A percentile compares a stretch with the other conserved stretches of the same genome.
phyloP scores from a whole-genome alignment of 176 grass and related monocot genomes.

The Eragrostis curvula region DNA sequence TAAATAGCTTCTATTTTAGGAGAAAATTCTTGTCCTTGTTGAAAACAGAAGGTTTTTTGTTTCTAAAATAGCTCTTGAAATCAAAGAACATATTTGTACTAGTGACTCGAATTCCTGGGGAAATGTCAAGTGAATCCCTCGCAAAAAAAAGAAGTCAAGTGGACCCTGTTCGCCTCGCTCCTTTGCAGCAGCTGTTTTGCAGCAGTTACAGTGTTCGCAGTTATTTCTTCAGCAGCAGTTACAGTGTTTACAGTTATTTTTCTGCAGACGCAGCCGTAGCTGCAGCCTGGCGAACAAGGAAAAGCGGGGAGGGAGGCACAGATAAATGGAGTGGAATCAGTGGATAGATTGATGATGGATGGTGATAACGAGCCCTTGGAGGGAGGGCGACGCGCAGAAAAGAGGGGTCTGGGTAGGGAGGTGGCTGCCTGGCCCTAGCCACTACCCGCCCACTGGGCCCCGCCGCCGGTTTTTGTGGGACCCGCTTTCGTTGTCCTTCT shows the following conservation, averaged over 20 bases:
- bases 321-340: constrained; percentile 4
- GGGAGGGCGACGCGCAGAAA: constrained; percentile 8
- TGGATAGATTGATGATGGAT: constrained; percentile 38
- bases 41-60: not conserved
- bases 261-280: no score
- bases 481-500: constrained; percentile 23
- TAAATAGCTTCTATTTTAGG: not conserved
- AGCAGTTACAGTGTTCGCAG: no score
- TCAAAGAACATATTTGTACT: not conserved
- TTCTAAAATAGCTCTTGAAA: not conserved
- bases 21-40: not conserved
- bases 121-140: no score
- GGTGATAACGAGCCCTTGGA: constrained; percentile 30
- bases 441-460: constrained; percentile 36
- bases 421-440: constrained; percentile 45
- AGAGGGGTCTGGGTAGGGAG: constrained; percentile 19
- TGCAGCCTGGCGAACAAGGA: no score
- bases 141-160: no score
- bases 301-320: not conserved
- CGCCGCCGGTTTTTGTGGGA: constrained; percentile 1
- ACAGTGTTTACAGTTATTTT: no score
- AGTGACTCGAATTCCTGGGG: not conserved
- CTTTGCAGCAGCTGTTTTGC: no score
- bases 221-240: no score
- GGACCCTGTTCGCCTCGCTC: no score